These are phyloP conservation scores for Alloteropsis semialata DNA, from an alignment of 176 grass and related monocot genomes.

Conservation along the genomic window DNA sequence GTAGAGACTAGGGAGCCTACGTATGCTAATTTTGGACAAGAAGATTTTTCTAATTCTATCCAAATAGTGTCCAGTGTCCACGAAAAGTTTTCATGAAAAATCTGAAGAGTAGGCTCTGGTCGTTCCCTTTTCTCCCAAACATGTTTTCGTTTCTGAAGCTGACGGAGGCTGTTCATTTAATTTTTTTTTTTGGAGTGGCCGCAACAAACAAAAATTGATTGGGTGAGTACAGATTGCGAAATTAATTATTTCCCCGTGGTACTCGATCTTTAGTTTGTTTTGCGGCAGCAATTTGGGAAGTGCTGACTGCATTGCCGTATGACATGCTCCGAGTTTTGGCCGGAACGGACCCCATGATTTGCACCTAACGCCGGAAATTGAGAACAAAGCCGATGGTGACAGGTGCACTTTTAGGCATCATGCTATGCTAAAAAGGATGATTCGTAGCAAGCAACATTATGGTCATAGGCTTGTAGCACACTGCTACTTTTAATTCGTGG, in stretches of 20 bases:
- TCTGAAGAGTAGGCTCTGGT: background rate
- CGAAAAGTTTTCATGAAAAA: too few species aligned
- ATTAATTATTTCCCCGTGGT: background rate
- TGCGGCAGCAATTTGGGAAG: background rate
- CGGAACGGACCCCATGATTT: conserved; percentile 30
- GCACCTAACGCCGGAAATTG: conserved; percentile 50
- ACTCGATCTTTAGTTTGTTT: background rate
- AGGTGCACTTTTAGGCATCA: conserved; percentile 38
- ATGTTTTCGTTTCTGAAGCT: background rate
- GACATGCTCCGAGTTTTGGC: conserved; percentile 44
- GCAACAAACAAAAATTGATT: conserved; percentile 16
- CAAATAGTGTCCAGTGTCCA: background rate
- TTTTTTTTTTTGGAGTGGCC: background rate
- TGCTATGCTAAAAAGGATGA: background rate
- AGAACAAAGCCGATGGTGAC: conserved; percentile 23
- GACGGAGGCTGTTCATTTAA: background rate
- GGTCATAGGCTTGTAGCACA: conserved; percentile 28
- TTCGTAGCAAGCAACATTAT: conserved; percentile 30
- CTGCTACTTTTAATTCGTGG: background rate
- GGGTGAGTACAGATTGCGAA: background rate
- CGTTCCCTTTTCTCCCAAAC: background rate
- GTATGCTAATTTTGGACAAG: background rate
- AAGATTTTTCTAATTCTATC: background rate
- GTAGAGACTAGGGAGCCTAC: background rate
- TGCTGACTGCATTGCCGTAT: conserved; percentile 13